Evolutionary conservation across 1,284 basidiomycete genomes (phyloP), one percentile per base, ranked within the genome.

Genomic region (Trametes hirsuta): DNA sequence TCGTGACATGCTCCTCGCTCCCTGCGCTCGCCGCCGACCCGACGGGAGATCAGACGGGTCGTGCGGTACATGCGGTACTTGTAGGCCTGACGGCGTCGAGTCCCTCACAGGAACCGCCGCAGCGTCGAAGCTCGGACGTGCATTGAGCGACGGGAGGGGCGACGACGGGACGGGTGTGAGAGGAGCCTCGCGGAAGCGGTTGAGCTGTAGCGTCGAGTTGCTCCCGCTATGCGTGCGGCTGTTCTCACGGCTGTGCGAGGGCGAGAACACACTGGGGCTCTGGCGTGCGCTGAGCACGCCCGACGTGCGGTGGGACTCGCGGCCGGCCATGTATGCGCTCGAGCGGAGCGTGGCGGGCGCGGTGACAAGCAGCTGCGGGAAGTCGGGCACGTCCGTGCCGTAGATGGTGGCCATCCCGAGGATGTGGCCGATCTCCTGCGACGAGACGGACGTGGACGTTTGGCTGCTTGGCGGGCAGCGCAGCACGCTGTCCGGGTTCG

Each of bases 31-130:
- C 21, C 15, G 24, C 41, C 14, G 18, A 3, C 22, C 50, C 34
- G 11, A 48, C 47, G 88, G 87, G n/a, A 90, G 79, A 66, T 89
- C 86, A 21, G 79, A 69, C 6, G 81, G 81, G 46, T 80, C 75
- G 36, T 77, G 49, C 12, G 46, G 34, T 12, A 44, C 34, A 14
- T 47, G 40, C 11, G 50, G 42, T 10, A 25, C 42, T 37, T 39
- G 50, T 10, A 53, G 35, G 6, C 30, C 48, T 25, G 54, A 35
- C 18, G 47, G 39, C 22, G 10, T 34, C 40, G 49, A 54, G 42
- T 39, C 49, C 22, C 60, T 40, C 34, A 50, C 55, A 30, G 42
- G 45, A 42, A 57, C 58, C 10, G 30, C 53, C 37, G 42, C 55
- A 22, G 55, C 37, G 40, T 62, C 55, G n/a, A 65, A 54, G 52